phyloP scores from a whole-genome alignment of 306 rosid species.

The Cajanus cajan region DNA sequence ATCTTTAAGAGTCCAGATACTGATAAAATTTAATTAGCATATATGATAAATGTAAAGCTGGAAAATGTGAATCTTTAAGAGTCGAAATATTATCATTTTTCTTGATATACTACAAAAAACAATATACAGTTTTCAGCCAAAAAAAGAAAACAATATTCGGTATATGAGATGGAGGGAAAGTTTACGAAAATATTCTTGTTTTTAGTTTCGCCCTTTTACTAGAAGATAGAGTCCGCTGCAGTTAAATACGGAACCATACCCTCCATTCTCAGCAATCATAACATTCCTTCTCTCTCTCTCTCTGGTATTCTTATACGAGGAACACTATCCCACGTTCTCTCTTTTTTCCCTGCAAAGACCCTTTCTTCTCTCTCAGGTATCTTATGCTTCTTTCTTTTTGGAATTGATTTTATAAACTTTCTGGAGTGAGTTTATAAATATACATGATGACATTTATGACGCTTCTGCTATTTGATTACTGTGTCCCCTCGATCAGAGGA shows the following conservation, averaged over 20 bases:
- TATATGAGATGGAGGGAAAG: background rate
- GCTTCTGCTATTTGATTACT: background rate
- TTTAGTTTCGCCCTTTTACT: background rate
- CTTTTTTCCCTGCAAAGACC: no score
- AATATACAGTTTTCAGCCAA: no score
- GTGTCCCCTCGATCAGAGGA: background rate
- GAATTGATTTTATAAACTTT: no score
- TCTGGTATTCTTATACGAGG: no score
- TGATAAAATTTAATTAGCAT: background rate
- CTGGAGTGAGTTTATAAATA: background rate
- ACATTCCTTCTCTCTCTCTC: background rate
- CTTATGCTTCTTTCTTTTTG: background rate
- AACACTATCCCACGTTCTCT: no score
- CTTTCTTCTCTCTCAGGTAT: background rate
- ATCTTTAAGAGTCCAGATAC: background rate
- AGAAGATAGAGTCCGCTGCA: background rate
- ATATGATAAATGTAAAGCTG: background rate
- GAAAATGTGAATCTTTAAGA: no score
- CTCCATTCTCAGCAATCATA: background rate
- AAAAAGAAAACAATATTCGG: no score
- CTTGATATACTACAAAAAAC: background rate
- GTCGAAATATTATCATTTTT: background rate
- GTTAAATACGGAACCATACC: constrained; percentile 27
- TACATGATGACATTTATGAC: background rate
- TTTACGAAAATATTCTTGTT: background rate